phyloP scores from a whole-genome alignment of 345 rosid species.

The Salix arbutifolia region DNA sequence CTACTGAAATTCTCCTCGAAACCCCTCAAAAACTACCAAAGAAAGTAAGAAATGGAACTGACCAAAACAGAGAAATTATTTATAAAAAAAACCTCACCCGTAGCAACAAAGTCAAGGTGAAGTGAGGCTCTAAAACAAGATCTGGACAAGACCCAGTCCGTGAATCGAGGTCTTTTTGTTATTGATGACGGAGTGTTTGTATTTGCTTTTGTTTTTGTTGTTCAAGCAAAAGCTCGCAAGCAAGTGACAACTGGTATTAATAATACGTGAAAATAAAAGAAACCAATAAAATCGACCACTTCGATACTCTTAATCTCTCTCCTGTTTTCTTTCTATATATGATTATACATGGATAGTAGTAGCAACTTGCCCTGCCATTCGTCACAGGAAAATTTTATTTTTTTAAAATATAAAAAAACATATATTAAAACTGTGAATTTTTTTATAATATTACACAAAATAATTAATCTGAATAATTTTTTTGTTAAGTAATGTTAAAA shows the following conservation, averaged over 20 bases:
- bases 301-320: neutral
- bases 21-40: neutral
- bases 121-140: neutral
- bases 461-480: no score
- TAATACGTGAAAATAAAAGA: neutral
- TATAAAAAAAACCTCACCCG: neutral
- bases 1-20: neutral
- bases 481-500: no score
- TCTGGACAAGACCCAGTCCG: neutral
- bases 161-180: neutral
- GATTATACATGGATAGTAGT: neutral
- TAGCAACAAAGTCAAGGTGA: neutral
- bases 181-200: neutral
- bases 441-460: no score
- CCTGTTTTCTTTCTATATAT: no score
- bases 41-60: neutral
- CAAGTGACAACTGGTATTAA: neutral
- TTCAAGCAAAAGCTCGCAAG: neutral
- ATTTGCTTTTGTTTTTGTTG: neutral
- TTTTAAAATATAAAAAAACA: no score
- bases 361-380: neutral
- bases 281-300: neutral
- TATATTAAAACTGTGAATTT: no score
- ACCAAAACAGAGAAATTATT: neutral
- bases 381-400: no score